Conservation (phyloP, 306 rosid species). For the Lotus japonicus region DNA sequence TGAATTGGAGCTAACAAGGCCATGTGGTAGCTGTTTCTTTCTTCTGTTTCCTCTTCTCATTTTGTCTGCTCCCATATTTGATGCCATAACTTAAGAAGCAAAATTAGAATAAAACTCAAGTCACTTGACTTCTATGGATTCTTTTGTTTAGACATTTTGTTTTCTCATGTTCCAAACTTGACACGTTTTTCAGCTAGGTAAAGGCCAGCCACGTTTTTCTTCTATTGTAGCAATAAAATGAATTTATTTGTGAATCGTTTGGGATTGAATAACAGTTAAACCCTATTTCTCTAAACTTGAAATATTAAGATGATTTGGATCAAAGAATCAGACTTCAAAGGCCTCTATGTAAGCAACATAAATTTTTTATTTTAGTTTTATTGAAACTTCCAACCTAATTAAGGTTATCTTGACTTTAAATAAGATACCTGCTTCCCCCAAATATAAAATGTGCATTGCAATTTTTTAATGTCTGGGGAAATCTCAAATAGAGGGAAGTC, state of each 20-base stretch:
- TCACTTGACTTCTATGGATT: not conserved
- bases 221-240: not conserved
- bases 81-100: not conserved
- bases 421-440: no score
- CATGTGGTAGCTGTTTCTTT: slow-evolving; percentile 19
- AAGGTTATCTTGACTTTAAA: no score
- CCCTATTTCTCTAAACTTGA: not conserved
- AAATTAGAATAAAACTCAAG: not conserved
- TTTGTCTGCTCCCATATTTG: not conserved
- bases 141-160: not conserved
- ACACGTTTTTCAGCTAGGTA: not conserved
- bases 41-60: not conserved
- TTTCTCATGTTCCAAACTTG: not conserved
- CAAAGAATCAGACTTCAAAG: no score
- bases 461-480: no score
- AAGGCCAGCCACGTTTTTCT: not conserved
- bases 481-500: no score
- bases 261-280: not conserved
- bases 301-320: no score
- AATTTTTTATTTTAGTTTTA: no score
- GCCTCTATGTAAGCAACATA: no score
- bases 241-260: not conserved
- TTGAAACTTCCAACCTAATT: no score
- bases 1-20: not conserved
- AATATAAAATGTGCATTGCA: no score